phyloP scores from a whole-genome alignment of 345 rosid genomes.

The Leavenworthia alabamica region DNA sequence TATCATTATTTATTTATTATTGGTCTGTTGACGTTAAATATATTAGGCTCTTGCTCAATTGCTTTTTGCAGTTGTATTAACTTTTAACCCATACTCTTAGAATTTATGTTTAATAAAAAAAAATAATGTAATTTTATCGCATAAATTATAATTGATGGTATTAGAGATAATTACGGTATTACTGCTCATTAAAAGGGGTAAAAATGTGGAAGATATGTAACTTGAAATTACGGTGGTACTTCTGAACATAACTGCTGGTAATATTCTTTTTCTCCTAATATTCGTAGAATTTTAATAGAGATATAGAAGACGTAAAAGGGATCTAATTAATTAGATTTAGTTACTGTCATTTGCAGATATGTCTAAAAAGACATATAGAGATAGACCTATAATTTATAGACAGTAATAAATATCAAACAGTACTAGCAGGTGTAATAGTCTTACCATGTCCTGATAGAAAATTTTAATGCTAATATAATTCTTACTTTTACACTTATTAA shows the following conservation, averaged over 20 bases:
- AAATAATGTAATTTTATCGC: no score
- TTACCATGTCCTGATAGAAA: slow-evolving; percentile 19
- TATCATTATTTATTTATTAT: slow-evolving; percentile 8
- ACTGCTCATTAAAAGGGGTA: not conserved
- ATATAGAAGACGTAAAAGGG: not conserved
- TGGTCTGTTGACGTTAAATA: not conserved
- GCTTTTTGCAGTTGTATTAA: slow-evolving; percentile 16
- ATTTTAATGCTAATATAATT: slow-evolving; percentile 3
- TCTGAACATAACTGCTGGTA: not conserved
- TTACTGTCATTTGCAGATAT: slow-evolving; percentile 23
- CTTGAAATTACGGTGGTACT: not conserved
- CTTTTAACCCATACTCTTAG: not conserved
- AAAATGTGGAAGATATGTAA: not conserved
- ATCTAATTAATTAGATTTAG: slow-evolving; percentile 17
- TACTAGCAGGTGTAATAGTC: slow-evolving; percentile 23
- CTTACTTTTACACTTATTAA: not conserved
- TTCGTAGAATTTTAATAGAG: not conserved
- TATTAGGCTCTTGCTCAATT: not conserved
- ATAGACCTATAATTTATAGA: slow-evolving; percentile 14
- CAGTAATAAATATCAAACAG: slow-evolving; percentile 19
- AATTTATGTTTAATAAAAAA: no score
- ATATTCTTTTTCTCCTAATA: not conserved
- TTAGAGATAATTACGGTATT: no score
- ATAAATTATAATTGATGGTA: no score
- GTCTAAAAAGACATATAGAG: slow-evolving; percentile 15